Percentiles rank a stretch among this genome's conserved stretches.
These are phyloP conservation scores for Blepharisma stoltei DNA, from an alignment of 73 alveolate genomes.

Conservation along the genomic window DNA sequence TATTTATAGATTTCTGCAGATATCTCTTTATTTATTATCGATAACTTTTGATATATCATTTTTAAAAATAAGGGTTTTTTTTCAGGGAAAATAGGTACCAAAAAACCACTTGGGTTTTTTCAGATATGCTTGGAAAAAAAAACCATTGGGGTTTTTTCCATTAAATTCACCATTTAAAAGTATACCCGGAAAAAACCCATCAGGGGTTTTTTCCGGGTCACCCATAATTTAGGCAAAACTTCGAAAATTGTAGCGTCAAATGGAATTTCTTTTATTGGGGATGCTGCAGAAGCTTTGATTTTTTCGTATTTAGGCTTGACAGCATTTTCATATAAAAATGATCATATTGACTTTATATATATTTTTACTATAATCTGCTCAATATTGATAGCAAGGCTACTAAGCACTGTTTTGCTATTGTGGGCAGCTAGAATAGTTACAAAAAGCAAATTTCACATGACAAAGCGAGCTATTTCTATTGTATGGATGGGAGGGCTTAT, in stretches of 20 bases:
- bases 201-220: too few species aligned
- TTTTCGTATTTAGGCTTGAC: constrained; percentile 92
- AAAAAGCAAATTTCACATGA: constrained; percentile 52
- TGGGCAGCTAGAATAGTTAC: constrained; percentile 47
- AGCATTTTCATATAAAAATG: constrained; percentile 47
- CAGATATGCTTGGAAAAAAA: too few species aligned
- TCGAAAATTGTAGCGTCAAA: constrained; percentile 81
- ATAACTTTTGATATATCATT: too few species aligned
- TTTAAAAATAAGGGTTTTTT: too few species aligned
- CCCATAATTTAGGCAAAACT: constrained; percentile 79
- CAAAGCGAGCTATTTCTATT: constrained; percentile 70
- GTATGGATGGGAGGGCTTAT: constrained; percentile 89
- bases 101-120: too few species aligned
- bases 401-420: constrained; percentile 59
- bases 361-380: constrained; percentile 68
- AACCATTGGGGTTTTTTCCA: too few species aligned
- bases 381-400: constrained; percentile 79
- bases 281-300: constrained; percentile 97
- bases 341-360: constrained; percentile 55
- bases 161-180: too few species aligned
- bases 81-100: too few species aligned
- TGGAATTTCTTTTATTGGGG: constrained; percentile 83
- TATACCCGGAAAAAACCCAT: too few species aligned
- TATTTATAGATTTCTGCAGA: too few species aligned
- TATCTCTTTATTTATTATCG: too few species aligned